Base-by-base conservation (phyloP, 352 stramenopile genomes). In the Phytophthora constricta region DNA sequence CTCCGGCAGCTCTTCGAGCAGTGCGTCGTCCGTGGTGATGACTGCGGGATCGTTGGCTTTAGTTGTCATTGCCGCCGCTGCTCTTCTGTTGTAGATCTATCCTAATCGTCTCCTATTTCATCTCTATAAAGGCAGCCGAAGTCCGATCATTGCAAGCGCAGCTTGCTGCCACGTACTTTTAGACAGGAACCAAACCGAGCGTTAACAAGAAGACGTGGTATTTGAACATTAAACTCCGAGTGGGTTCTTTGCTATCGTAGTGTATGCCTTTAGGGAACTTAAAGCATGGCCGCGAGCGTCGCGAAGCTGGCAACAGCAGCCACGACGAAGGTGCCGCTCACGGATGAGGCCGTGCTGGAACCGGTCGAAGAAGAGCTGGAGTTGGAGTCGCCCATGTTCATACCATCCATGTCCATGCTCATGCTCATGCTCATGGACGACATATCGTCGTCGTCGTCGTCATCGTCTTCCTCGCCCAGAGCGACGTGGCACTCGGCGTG, bases 401-500 rank as follows among this genome's bases (percentile, higher is more conserved):
- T 47, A 17, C 58, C 45, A 9, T 37, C 46, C 62, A 76, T 72
- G 27, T 66, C 31, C 60, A 72, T 72, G 16, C 45, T 61, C 66
- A 74, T 71, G n/a, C 47, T 47, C 62, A 75, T 75, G 46, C 31
- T 47, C 33, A 37, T 47, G 1, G 48, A 55, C 14, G 48, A 25
- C 22, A 25, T 10, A 25, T 68, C 68, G 51, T 57, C 69, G 20
- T 69, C 53, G 16, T 61, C 64, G 43, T 61, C 69, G 8, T 72
- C 56, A 46, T 69, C 58, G 20, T 72, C 68, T 16, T 61, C 46
- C 26, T 58, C 66, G 10, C 63, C 68, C 1, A 76, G 52, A 10
- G 48, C 63, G 39, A 60, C 54, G 65, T 89, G 80, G 62, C 80
- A 89, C 54, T 79, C 60, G 25, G 68, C 46, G 64, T 89, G 80